phyloP scores from a whole-genome alignment of 805 yeast species.

The Candida tibetensis region DNA sequence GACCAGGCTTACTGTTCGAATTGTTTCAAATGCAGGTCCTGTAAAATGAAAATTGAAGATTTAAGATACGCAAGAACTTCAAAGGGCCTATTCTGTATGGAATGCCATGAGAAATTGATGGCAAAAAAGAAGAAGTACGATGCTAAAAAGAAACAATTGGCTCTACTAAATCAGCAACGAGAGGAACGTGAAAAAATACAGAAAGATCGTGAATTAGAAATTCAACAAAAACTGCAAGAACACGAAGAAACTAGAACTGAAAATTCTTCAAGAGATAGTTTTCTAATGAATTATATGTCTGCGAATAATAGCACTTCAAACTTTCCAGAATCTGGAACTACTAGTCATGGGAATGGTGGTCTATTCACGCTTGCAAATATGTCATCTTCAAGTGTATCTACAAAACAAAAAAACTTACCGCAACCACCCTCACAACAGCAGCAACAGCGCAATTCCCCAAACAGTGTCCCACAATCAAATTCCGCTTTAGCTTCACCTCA shows the following conservation, averaged over 20 bases:
- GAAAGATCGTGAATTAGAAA: conserved; percentile 8
- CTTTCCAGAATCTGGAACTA: background rate
- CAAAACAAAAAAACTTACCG: conserved; percentile 4
- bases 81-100: conserved; percentile 89
- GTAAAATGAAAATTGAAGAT: conserved; percentile 83
- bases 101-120: conserved; percentile 80
- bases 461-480: conserved; percentile 1
- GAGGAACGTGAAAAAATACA: conserved; percentile 12
- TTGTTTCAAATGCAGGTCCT: conserved; percentile 87
- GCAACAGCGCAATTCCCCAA: conserved; percentile 1
- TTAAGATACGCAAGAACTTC: conserved; percentile 88
- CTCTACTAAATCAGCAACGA: conserved; percentile 26
- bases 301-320: conserved; percentile 7
- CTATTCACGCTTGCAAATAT: conserved; percentile 7
- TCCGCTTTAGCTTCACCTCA: conserved; percentile 8
- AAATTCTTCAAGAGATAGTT: conserved; percentile 11
- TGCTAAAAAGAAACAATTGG: conserved; percentile 36
- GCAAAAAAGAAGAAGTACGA: conserved; percentile 71
- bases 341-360: background rate
- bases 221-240: conserved; percentile 4
- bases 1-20: conserved; percentile 91
- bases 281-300: conserved; percentile 10
- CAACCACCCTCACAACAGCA: conserved; percentile 3
- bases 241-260: conserved; percentile 7
- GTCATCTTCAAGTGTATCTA: conserved; percentile 4